Evolutionary conservation across 1,284 basidiomycete genomes (phyloP).

Genomic region (Puccinia triticina): DNA sequence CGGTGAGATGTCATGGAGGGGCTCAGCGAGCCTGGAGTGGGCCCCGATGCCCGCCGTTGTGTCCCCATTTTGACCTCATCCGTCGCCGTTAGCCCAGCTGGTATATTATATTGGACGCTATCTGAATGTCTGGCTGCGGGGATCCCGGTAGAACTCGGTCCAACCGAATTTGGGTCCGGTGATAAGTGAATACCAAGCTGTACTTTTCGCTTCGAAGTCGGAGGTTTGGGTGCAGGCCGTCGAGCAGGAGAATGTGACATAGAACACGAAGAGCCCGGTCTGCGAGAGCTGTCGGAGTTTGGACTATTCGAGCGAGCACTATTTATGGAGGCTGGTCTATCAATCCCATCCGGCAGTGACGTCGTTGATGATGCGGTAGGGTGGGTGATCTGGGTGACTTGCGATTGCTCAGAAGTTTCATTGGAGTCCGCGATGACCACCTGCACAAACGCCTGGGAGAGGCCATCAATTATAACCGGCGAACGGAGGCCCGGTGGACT

Average conservation of each 20-base stretch:
- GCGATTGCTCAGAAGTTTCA: slow-evolving; percentile 7
- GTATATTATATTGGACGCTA: not conserved
- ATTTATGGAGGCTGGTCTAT: not conserved
- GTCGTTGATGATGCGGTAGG: not conserved
- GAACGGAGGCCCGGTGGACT: not conserved
- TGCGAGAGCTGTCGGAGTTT: slow-evolving; percentile 7
- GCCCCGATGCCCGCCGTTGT: not conserved
- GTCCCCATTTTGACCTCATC: not conserved
- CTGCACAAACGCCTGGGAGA: slow-evolving; percentile 9
- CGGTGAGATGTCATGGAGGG: not conserved
- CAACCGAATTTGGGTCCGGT: not conserved
- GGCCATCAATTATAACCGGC: not conserved
- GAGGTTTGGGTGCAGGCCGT: slow-evolving; percentile 34
- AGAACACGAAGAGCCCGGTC: slow-evolving; percentile 31
- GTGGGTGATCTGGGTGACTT: not conserved
- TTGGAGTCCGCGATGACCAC: not conserved
- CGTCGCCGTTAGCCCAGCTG: not conserved
- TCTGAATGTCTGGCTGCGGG: not conserved
- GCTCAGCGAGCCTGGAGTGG: not conserved
- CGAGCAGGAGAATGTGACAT: slow-evolving; percentile 37
- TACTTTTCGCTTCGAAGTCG: slow-evolving; percentile 15
- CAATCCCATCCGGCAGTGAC: not conserved
- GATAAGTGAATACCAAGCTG: not conserved
- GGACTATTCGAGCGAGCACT: slow-evolving; percentile 35
- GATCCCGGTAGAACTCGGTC: not conserved